Conservation (phyloP, 1,139 yeast species). For the Eremothecium coryli region DNA sequence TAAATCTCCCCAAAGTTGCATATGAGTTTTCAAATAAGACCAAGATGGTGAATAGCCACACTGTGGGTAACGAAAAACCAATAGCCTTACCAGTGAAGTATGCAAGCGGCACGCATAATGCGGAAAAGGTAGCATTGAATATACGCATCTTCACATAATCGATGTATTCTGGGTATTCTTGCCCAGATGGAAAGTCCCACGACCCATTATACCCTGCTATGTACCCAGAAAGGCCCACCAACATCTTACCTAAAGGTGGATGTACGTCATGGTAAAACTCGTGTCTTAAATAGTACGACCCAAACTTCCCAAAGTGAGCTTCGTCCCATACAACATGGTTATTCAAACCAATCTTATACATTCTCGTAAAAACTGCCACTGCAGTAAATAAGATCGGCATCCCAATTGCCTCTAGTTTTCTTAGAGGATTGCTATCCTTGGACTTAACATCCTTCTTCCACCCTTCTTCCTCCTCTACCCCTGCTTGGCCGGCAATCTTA, state of each 20-base stretch:
- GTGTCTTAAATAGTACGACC: slow-evolving; percentile 84
- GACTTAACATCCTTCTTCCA: slow-evolving; percentile 11
- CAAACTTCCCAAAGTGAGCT: slow-evolving; percentile 97
- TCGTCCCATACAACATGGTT: slow-evolving; percentile 90
- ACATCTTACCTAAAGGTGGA: slow-evolving; percentile 93
- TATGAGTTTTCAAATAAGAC: slow-evolving; percentile 80
- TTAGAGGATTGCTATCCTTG: slow-evolving; percentile 17
- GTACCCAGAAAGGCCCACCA: slow-evolving; percentile 89
- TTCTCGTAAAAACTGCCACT: slow-evolving; percentile 61
- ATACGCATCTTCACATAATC: slow-evolving; percentile 88
- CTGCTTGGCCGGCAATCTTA: background rate
- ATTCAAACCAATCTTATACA: slow-evolving; percentile 63
- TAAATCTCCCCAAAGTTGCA: slow-evolving; percentile 83
- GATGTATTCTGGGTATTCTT: slow-evolving; percentile 72
- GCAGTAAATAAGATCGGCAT: slow-evolving; percentile 55
- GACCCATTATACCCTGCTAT: slow-evolving; percentile 93
- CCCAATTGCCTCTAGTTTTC: slow-evolving; percentile 36
- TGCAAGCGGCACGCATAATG: slow-evolving; percentile 86
- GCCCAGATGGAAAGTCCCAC: slow-evolving; percentile 89
- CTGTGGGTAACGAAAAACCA: slow-evolving; percentile 69
- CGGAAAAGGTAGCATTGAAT: slow-evolving; percentile 85
- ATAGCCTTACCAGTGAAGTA: slow-evolving; percentile 84
- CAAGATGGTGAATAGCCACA: slow-evolving; percentile 84
- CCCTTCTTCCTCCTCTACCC: slow-evolving; percentile 14
- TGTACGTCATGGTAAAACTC: slow-evolving; percentile 97